A percentile compares a stretch with the other conserved stretches of the same genome.
phyloP scores from a whole-genome alignment of 805 yeast species.

The Candida broadrunensis region DNA sequence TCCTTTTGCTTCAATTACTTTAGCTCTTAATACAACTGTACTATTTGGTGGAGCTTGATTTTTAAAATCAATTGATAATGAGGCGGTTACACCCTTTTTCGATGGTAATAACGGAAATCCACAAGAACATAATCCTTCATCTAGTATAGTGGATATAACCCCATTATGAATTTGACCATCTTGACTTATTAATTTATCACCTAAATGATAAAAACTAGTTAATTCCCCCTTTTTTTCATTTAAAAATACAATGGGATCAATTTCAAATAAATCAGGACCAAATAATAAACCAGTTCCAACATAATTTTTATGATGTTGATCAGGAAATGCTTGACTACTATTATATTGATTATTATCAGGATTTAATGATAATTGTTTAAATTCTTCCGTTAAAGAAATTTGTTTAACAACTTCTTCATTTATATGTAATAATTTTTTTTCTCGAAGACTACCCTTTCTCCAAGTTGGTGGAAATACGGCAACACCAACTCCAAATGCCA shows the following conservation, averaged over 20 bases:
- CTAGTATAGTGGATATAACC: conserved; percentile 70
- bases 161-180: conserved; percentile 83
- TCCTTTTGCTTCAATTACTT: conserved; percentile 65
- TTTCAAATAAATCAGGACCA: conserved; percentile 64
- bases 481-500: conserved; percentile 29
- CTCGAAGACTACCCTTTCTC: conserved; percentile 15
- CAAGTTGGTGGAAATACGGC: conserved; percentile 23
- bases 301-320: conserved; percentile 57
- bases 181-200: conserved; percentile 59
- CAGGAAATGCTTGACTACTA: conserved; percentile 40
- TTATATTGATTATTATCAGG: conserved; percentile 7
- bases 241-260: conserved; percentile 70
- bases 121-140: conserved; percentile 80
- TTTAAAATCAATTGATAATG: conserved; percentile 61
- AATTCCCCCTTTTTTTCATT: conserved; percentile 51
- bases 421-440: conserved; percentile 11
- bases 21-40: conserved; percentile 64
- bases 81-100: conserved; percentile 86
- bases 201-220: conserved; percentile 69
- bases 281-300: conserved; percentile 70
- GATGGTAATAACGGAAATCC: conserved; percentile 83
- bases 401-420: conserved; percentile 18
- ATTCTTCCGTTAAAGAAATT: conserved; percentile 17
- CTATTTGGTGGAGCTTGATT: conserved; percentile 61
- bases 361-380: conserved; percentile 14